Percentiles rank a stretch among this genome's conserved stretches.
Evolutionary conservation across 2,329 filamentous ascomycete species (phyloP).

Genomic region (Leptosphaerulina australis): DNA sequence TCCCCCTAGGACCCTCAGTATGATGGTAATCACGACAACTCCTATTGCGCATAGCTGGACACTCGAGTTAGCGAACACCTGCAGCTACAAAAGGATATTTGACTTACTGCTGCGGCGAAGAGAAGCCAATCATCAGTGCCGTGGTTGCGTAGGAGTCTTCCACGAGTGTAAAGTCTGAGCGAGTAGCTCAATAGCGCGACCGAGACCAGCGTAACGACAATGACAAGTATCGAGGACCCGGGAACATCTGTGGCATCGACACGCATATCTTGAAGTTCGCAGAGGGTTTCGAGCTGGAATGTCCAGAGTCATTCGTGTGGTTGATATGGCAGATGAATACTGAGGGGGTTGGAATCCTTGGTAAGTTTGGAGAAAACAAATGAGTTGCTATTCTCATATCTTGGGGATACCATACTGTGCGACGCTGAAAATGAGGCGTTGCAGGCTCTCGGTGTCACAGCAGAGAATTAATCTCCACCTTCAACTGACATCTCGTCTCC

Average conservation of each 20-base stretch:
- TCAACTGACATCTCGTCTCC: conserved; percentile 6
- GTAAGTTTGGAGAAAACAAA: conserved; percentile 2
- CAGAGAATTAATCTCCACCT: conserved; percentile 10
- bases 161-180: conserved; percentile 54
- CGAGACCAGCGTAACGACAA: conserved; percentile 49
- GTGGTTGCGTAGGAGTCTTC: conserved; percentile 53
- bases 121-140: conserved; percentile 59
- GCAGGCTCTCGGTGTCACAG: conserved; percentile 10
- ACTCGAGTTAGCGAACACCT: not conserved
- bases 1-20: not conserved
- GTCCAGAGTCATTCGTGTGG: conserved; percentile 23
- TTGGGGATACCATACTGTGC: not conserved
- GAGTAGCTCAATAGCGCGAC: conserved; percentile 51
- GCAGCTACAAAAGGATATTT: not conserved
- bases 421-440: conserved; percentile 2
- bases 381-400: conserved; percentile 3
- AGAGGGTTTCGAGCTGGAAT: conserved; percentile 15
- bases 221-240: conserved; percentile 41
- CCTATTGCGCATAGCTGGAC: conserved; percentile 21
- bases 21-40: conserved; percentile 12
- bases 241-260: conserved; percentile 24
- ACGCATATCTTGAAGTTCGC: conserved; percentile 27
- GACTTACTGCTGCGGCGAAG: conserved; percentile 47
- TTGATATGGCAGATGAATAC: conserved; percentile 1
- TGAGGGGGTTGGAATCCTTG: not conserved